Evolutionary conservation across 2,329 filamentous ascomycete genomes (phyloP), one percentile per base, ranked within the genome.

Genomic region (Amauroascus verrucosus): DNA sequence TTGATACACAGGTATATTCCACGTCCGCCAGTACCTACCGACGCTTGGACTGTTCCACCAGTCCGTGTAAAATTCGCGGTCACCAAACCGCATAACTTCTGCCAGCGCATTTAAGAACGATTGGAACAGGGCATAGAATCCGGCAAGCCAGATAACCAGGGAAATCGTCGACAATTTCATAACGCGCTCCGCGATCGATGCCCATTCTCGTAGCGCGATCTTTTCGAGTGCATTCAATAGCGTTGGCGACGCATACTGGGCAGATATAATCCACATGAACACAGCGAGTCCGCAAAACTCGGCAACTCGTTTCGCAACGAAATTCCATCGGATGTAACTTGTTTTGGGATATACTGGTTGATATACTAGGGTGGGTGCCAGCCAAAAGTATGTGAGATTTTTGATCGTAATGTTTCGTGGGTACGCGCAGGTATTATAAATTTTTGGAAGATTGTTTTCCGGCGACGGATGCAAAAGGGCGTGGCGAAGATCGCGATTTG

Each of bases 1-100:
- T 55, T 89, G 84, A 65, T 95, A 95, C 5, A 98, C 91, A 0
- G 93, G 93, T 67, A 94, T 94, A 72, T 98, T 98, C 93, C 93
- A 98, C 0, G 85, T 86, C 20, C 90, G 83, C 91, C 91, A 96
- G 74, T 98, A 98, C 3, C 79, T 79, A 32, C 90, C 87, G 6
- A 97, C 76, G 59, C 84, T 89, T 52, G 84, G 83, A 59, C 84
- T 88, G 65, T 98, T 98, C 93, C 93, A 98, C 93, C 93, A 98
- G 64, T 95, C 89, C 35, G 87, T 85, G 69, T 98, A 98, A 69
- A 98, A 98, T 50, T 90, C 86, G 28, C 93, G 81, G 67, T 98
- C 93, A 16, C 85, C 93, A 63, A 98, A 98, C 41, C 80, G 79
- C 75, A 88, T 85, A 11, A 97, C 74, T 68, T 98, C 93, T 2